Percentiles rank a stretch among this genome's conserved stretches.
phyloP scores from a whole-genome alignment of 441 rosid genomes.

The Corymbia citriodora region DNA sequence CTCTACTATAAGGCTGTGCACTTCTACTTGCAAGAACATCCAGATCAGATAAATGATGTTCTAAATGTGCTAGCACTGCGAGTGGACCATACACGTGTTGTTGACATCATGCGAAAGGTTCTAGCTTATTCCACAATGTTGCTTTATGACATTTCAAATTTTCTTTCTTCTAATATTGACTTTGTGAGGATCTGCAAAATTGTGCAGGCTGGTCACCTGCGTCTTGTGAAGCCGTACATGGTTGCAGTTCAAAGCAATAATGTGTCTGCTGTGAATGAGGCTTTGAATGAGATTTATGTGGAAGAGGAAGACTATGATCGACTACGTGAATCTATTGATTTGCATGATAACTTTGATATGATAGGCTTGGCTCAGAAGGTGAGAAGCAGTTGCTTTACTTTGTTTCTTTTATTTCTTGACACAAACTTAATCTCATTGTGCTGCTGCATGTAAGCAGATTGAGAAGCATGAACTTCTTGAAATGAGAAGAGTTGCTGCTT shows the following conservation, averaged over 20 bases:
- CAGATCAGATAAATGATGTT: constrained; percentile 91
- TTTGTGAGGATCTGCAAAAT: background rate
- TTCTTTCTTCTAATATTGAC: background rate
- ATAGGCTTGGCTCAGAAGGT: constrained; percentile 26
- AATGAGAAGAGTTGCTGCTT: constrained; percentile 99
- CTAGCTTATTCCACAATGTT: background rate
- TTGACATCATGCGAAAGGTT: constrained; percentile 99
- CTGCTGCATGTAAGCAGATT: constrained; percentile 37
- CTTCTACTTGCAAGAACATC: constrained; percentile 98
- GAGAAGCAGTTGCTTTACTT: background rate
- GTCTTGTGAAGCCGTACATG: constrained; percentile 22
- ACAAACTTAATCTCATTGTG: background rate
- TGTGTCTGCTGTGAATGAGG: constrained; percentile 17
- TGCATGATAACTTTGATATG: constrained; percentile 25
- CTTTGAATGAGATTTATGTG: constrained; percentile 13
- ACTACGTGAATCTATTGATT: constrained; percentile 16
- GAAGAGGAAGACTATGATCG: constrained; percentile 20
- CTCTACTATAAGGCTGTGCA: constrained; percentile 97
- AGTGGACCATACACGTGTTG: constrained; percentile 96
- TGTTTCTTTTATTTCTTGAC: background rate
- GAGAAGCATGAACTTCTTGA: constrained; percentile 99
- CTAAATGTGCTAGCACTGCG: constrained; percentile 93
- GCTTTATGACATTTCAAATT: background rate
- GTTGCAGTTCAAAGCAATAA: constrained; percentile 20
- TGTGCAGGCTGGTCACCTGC: constrained; percentile 18